phyloP scores from a whole-genome alignment of 1,139 yeast species.

The Debaryomyces sp. region DNA sequence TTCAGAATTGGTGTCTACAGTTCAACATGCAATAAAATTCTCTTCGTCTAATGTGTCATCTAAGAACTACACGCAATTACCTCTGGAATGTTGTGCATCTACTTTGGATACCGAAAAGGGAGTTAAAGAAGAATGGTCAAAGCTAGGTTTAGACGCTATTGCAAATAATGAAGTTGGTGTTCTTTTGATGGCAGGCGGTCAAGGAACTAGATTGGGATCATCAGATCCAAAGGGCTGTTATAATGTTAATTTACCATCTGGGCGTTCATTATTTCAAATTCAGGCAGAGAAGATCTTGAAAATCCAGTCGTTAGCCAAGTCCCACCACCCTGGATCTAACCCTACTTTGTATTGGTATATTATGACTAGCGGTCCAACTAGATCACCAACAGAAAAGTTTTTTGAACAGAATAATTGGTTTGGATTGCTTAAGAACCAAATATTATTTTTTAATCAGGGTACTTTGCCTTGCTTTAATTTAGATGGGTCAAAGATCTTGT shows the following conservation, averaged over 20 bases:
- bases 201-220: slow-evolving; percentile 93
- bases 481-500: slow-evolving; percentile 69
- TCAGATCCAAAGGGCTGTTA: slow-evolving; percentile 92
- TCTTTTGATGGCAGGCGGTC: slow-evolving; percentile 96
- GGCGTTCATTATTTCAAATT: slow-evolving; percentile 82
- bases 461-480: slow-evolving; percentile 85
- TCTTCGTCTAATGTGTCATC: slow-evolving; percentile 37
- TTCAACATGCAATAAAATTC: slow-evolving; percentile 48
- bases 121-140: slow-evolving; percentile 48
- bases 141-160: slow-evolving; percentile 70
- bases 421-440: slow-evolving; percentile 63
- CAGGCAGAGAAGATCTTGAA: slow-evolving; percentile 85
- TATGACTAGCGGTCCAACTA: slow-evolving; percentile 95
- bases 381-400: slow-evolving; percentile 71
- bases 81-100: slow-evolving; percentile 51
- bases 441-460: slow-evolving; percentile 90
- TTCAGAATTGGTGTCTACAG: slow-evolving; percentile 41
- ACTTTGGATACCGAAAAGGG: slow-evolving; percentile 41
- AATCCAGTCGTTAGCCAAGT: slow-evolving; percentile 60
- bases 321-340: slow-evolving; percentile 24
- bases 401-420: slow-evolving; percentile 65
- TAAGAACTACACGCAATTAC: slow-evolving; percentile 53
- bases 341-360: slow-evolving; percentile 78
- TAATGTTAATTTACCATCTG: slow-evolving; percentile 82
- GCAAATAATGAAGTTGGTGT: slow-evolving; percentile 79